Evolutionary conservation across 1,284 basidiomycete species (phyloP), one percentile per base, ranked within the genome.

Genomic region (Ganoderma multipileum): DNA sequence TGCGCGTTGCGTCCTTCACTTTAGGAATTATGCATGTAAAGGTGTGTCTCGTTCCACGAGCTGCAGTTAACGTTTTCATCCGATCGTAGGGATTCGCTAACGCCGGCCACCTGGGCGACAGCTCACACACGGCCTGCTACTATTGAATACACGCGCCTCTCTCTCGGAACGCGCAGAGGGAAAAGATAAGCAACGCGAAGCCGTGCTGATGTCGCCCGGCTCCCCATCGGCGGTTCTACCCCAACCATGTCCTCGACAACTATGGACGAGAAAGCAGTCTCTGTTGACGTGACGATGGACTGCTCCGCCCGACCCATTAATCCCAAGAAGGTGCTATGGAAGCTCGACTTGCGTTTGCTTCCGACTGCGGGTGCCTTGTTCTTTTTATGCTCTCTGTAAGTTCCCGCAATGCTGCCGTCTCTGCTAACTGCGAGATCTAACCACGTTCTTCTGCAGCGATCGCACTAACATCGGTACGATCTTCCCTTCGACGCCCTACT

Each of bases 401-500:
- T 47, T n/a, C 20, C n/a, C 44, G 44, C 18, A 11, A 47, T 47
- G 3, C 41, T 42, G 18, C 41, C 12, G 41, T 42, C 41, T 42
- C 16, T 20, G 41, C 18, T 3, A 12, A 20, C 16, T 41, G 26
- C 23, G 20, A 86, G 64, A 92, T 90, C 77, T 26, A 42, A 41
- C n/a, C n/a, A 1, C 5, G 33, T 33, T 1, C 7, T 28, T 23
- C 30, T 9, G 14, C 8, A 80, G 92, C 70, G 91, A 93, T 76
- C 82, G 90, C 59, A 85, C 89, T 36, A 92, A 91, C 74, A 87
- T 93, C 70, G 91, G 89, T 63, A 90, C 89, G 79, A 16, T 16
- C 1, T 12, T 12, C 5, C 87, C 9, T 90, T 44, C 8, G 4
- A n/a, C 9, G 6, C 23, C 18, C 14, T n/a, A 14, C 6, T 16